Percentiles rank a stretch among this genome's conserved stretches.
phyloP scores from a whole-genome alignment of 2,329 filamentous ascomycete species.

The Pseudogymnoascus destructans region DNA sequence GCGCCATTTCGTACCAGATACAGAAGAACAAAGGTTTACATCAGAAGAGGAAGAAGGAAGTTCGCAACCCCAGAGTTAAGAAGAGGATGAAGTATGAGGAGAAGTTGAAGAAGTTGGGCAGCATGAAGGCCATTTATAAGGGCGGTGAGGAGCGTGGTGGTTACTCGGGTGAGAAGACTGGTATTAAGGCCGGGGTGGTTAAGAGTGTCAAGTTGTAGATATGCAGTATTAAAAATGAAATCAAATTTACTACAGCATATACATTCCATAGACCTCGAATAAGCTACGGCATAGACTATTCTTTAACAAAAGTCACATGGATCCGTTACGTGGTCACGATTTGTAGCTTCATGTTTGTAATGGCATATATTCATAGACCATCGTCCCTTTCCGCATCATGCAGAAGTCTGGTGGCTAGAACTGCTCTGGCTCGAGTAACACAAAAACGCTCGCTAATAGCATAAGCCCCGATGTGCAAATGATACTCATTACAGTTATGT shows the following conservation, averaged over 20 bases:
- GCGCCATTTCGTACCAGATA: too few species aligned
- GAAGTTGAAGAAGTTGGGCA: slow-evolving; percentile 93
- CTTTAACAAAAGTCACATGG: not conserved
- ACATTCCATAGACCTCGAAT: not conserved
- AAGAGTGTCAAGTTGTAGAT: slow-evolving; percentile 80
- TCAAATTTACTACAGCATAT: not conserved
- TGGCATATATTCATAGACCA: slow-evolving; percentile 3
- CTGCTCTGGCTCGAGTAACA: not conserved
- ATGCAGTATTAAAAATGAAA: not conserved
- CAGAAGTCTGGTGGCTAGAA: not conserved
- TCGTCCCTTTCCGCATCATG: not conserved
- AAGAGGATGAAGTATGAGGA: slow-evolving; percentile 93
- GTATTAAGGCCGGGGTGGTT: slow-evolving; percentile 87
- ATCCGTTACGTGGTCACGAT: not conserved
- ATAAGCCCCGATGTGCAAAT: slow-evolving; percentile 4
- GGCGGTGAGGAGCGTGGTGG: slow-evolving; percentile 72
- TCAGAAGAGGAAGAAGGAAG: slow-evolving; percentile 88
- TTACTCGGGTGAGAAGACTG: slow-evolving; percentile 83
- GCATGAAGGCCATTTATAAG: slow-evolving; percentile 74
- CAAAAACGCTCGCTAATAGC: slow-evolving; percentile 7
- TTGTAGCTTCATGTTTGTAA: not conserved
- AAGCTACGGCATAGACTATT: not conserved
- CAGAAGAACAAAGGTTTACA: too few species aligned
- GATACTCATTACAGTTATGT: slow-evolving; percentile 3
- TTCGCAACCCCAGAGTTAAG: slow-evolving; percentile 91